Evolutionary conservation across 2,329 filamentous ascomycete species (phyloP).

Genomic region (Anisogramma anomala): DNA sequence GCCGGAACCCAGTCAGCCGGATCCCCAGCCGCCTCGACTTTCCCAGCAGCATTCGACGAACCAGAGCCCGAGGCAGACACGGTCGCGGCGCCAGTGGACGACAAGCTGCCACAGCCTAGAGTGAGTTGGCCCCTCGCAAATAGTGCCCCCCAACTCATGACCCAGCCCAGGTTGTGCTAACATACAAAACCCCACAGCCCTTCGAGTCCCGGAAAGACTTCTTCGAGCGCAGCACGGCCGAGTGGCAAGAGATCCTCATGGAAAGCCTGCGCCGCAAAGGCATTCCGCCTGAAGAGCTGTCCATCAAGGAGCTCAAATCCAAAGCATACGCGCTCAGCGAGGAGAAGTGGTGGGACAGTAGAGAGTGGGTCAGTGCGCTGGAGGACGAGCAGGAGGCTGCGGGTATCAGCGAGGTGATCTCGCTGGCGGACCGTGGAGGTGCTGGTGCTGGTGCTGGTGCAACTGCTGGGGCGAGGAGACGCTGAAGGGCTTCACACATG

Average conservation of each 20-base stretch:
- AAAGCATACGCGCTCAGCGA: constrained; percentile 84
- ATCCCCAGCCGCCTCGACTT: constrained; percentile 17
- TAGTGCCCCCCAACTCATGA: too few species aligned
- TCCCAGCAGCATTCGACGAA: constrained; percentile 23
- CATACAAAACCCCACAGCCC: too few species aligned
- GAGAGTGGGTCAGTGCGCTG: constrained; percentile 81
- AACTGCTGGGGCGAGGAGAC: constrained; percentile 17
- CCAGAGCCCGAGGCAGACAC: constrained; percentile 38
- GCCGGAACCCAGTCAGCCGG: constrained; percentile 25
- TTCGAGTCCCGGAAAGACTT: constrained; percentile 90
- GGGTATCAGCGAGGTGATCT: constrained; percentile 90
- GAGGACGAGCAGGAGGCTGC: constrained; percentile 96
- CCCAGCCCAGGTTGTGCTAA: too few species aligned
- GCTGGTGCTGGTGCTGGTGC: constrained; percentile 31
- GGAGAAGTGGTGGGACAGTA: constrained; percentile 97
- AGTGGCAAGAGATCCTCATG: constrained; percentile 84
- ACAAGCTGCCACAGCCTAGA: constrained; percentile 61
- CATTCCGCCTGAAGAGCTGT: constrained; percentile 53
- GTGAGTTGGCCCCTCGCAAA: too few species aligned
- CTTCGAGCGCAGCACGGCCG: constrained; percentile 73
- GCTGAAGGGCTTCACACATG: too few species aligned
- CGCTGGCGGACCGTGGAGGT: constrained; percentile 58
- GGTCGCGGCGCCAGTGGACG: constrained; percentile 46
- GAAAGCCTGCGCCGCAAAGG: constrained; percentile 59
- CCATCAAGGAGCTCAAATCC: constrained; percentile 85